These are phyloP conservation scores for Massariosphaeria phaeospora DNA, from an alignment of 495 filamentous ascomycete genomes.

Conservation along the genomic window DNA sequence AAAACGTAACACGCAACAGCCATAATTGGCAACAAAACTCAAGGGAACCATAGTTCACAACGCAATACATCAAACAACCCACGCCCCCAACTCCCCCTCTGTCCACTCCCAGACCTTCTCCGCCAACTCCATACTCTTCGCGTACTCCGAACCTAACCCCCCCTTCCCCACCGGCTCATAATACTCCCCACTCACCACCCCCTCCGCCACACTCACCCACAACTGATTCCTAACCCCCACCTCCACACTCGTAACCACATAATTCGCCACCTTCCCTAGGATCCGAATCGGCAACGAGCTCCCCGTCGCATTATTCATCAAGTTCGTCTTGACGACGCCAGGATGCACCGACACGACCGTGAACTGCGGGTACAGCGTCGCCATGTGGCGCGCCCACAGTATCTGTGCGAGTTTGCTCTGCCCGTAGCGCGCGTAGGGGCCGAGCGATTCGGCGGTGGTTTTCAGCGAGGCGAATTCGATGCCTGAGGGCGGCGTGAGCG, in stretches of 20 bases:
- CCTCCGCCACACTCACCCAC: slow-evolving; percentile 18
- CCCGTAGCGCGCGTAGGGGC: slow-evolving; percentile 3
- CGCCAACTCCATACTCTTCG: slow-evolving; percentile 20
- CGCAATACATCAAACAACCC: neutral
- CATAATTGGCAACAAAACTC: too few species aligned
- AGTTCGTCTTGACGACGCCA: slow-evolving; percentile 28
- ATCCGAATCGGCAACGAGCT: slow-evolving; percentile 4
- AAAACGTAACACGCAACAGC: too few species aligned
- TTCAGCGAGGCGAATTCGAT: slow-evolving; percentile 13
- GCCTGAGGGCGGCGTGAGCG: slow-evolving; percentile 11
- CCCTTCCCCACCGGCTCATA: slow-evolving; percentile 25
- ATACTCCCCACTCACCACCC: slow-evolving; percentile 24
- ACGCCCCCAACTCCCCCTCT: slow-evolving; percentile 14
- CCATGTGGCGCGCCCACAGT: slow-evolving; percentile 9
- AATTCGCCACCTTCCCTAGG: neutral
- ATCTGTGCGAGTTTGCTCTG: slow-evolving; percentile 23
- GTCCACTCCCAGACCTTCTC: slow-evolving; percentile 32
- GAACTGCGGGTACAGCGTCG: slow-evolving; percentile 13
- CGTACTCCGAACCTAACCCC: neutral
- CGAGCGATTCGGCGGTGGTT: neutral
- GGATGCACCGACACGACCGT: slow-evolving; percentile 15
- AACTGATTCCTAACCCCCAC: slow-evolving; percentile 26
- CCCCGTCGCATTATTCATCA: neutral
- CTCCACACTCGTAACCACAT: neutral
- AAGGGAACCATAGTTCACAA: too few species aligned